phyloP scores from a whole-genome alignment of 2,329 filamentous ascomycete genomes.

The Penicillium sp. region DNA sequence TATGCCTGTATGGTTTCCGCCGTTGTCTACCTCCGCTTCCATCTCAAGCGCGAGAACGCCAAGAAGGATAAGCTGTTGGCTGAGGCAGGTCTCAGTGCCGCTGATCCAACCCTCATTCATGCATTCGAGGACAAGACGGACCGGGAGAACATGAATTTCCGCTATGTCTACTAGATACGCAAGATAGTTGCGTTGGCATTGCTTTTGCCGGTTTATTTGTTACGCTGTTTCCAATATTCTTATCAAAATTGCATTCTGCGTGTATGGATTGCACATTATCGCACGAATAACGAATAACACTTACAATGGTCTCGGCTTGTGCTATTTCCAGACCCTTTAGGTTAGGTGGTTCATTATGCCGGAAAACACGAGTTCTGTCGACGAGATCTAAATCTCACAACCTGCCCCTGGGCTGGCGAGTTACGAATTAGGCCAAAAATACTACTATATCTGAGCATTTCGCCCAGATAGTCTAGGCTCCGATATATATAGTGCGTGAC shows the following conservation, averaged over 20 bases:
- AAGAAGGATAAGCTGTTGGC: slow-evolving; percentile 53
- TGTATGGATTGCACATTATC: too few relatives aligned
- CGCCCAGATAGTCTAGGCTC: too few relatives aligned
- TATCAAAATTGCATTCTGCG: background rate
- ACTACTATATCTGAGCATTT: too few relatives aligned
- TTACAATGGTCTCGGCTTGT: background rate
- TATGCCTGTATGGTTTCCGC: slow-evolving; percentile 59
- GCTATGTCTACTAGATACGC: slow-evolving; percentile 52
- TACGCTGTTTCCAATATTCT: background rate
- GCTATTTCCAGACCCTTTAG: rapidly evolving
- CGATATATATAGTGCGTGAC: too few relatives aligned
- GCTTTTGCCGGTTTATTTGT: background rate
- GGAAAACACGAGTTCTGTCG: too few relatives aligned
- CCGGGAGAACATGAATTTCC: slow-evolving; percentile 60
- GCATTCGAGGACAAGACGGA: slow-evolving; percentile 66
- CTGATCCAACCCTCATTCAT: slow-evolving; percentile 48
- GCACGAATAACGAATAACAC: too few relatives aligned
- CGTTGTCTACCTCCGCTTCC: slow-evolving; percentile 1
- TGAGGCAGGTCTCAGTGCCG: slow-evolving; percentile 43
- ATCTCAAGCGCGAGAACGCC: slow-evolving; percentile 51
- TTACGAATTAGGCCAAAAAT: too few relatives aligned
- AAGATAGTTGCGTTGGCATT: background rate
- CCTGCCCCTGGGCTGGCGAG: too few relatives aligned
- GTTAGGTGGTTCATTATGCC: background rate
- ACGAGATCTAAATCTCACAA: too few relatives aligned